These are phyloP conservation scores for Ophiostoma populinum DNA, from an alignment of 2,329 filamentous ascomycete genomes.

Conservation along the genomic window DNA sequence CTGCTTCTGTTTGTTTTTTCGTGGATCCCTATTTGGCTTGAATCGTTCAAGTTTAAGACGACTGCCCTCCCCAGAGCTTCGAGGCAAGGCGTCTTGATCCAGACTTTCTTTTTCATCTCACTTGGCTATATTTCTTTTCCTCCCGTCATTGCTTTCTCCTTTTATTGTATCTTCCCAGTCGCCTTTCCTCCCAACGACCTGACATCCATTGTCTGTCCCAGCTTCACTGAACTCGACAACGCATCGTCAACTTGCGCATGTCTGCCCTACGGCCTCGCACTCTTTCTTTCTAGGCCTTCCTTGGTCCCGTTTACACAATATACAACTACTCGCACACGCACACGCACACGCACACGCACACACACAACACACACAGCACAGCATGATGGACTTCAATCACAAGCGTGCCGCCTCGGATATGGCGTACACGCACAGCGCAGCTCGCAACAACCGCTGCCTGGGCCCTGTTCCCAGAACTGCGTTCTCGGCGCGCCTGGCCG, in stretches of 20 bases:
- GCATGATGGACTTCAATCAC: slow-evolving; percentile 5
- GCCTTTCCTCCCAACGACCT: not conserved
- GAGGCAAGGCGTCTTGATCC: not conserved
- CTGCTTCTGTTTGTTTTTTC: slow-evolving; percentile 2
- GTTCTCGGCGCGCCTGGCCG: not conserved
- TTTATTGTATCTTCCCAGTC: not conserved
- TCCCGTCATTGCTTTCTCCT: not conserved
- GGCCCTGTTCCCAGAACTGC: not conserved
- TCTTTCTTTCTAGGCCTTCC: not conserved
- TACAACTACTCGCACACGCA: not conserved
- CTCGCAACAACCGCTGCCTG: not conserved
- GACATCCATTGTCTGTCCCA: not conserved
- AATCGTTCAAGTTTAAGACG: slow-evolving; percentile 4
- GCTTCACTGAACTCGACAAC: not conserved
- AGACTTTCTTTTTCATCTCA: not conserved
- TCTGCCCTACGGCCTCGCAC: not conserved
- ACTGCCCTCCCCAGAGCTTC: not conserved
- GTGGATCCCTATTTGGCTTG: slow-evolving; percentile 3
- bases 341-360: not conserved
- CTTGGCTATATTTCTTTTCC: not conserved
- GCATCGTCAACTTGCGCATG: slow-evolving; percentile 1
- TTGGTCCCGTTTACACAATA: no score
- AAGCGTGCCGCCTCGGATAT: slow-evolving; percentile 6
- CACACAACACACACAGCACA: not conserved
- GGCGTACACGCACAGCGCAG: not conserved